Conservation (phyloP, 345 rosid species). For the Viola odorata region DNA sequence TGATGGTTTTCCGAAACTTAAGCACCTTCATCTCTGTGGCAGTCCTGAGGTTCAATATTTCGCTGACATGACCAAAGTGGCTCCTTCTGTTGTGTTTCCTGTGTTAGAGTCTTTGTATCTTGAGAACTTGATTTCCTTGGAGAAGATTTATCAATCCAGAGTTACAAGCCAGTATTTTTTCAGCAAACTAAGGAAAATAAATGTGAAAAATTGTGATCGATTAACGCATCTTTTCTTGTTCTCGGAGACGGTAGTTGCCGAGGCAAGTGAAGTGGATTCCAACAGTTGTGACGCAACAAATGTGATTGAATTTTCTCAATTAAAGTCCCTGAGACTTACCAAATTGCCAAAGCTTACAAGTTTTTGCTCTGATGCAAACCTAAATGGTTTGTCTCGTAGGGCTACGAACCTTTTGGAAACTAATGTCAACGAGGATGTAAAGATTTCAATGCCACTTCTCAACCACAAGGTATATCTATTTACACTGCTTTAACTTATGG, state of each 20-base stretch:
- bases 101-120: slow-evolving; percentile 8
- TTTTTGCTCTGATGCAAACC: neutral
- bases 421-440: neutral
- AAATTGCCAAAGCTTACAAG: slow-evolving; percentile 3
- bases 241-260: slow-evolving; percentile 11
- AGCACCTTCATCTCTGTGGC: slow-evolving; percentile 8
- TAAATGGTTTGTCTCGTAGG: too few relatives aligned
- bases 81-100: neutral
- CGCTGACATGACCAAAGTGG: neutral
- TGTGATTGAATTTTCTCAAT: neutral
- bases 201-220: slow-evolving; percentile 6
- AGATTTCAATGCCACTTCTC: neutral
- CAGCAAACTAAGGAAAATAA: slow-evolving; percentile 6
- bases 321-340: neutral
- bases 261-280: neutral
- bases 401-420: too few relatives aligned
- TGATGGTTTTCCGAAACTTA: neutral
- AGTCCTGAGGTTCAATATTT: slow-evolving; percentile 7
- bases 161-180: neutral
- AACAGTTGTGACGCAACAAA: neutral
- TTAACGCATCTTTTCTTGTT: slow-evolving; percentile 17
- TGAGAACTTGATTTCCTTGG: slow-evolving; percentile 6
- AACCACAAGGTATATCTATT: slow-evolving; percentile 4
- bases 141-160: slow-evolving; percentile 9
- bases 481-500: too few relatives aligned